Evolutionary conservation across 1,139 yeast genomes (phyloP).

Genomic region (Yamadazyma trypodendri): DNA sequence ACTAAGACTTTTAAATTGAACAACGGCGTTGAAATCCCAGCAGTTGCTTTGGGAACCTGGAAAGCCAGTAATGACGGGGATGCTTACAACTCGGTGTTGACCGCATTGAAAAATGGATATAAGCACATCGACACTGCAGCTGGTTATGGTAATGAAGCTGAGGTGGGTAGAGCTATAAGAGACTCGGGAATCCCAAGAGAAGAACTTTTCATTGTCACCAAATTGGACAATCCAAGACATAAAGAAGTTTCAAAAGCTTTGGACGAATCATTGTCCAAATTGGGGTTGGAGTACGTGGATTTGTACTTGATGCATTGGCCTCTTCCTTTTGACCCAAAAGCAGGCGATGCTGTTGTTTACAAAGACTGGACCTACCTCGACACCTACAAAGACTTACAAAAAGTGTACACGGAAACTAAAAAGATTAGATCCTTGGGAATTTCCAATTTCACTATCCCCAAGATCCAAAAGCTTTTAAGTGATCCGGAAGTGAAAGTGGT

Average conservation of each 20-base stretch:
- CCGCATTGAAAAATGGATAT: conserved; percentile 70
- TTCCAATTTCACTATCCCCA: conserved; percentile 51
- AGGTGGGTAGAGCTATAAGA: conserved; percentile 64
- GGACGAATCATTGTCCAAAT: conserved; percentile 59
- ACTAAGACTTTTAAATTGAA: conserved; percentile 44
- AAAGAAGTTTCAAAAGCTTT: conserved; percentile 55
- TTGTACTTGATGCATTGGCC: conserved; percentile 92
- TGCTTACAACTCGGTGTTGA: conserved; percentile 56
- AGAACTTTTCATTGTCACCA: conserved; percentile 77
- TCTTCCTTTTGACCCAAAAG: conserved; percentile 41
- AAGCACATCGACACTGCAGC: conserved; percentile 83
- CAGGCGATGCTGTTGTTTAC: conserved; percentile 15
- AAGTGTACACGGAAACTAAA: conserved; percentile 48
- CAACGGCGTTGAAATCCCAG: conserved; percentile 69
- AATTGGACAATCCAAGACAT: conserved; percentile 72
- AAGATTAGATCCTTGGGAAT: conserved; percentile 72
- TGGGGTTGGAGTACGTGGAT: conserved; percentile 81
- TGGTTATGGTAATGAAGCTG: conserved; percentile 63
- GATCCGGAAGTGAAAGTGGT: conserved; percentile 41
- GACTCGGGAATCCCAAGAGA: conserved; percentile 71
- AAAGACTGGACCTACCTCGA: conserved; percentile 55
- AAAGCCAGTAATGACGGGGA: conserved; percentile 56
- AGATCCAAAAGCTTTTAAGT: conserved; percentile 44
- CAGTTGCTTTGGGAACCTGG: conserved; percentile 79
- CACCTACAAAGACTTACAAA: conserved; percentile 71